Base-by-base conservation (phyloP, 1,139 yeast genomes). In the Lodderomyces theae region DNA sequence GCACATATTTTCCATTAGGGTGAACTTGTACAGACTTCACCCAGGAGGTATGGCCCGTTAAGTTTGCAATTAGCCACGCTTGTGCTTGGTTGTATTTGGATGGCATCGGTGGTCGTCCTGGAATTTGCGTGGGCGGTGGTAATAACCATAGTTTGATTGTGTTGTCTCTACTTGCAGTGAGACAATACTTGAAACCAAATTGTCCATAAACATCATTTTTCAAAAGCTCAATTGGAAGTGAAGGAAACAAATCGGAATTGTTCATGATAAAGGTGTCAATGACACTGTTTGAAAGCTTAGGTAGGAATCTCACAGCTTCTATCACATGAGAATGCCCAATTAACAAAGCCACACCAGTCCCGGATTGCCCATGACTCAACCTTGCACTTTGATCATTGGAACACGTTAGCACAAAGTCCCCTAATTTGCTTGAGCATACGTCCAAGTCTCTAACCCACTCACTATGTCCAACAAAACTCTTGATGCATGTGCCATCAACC, bases 31-130 rank as follows among this genome's bases (percentile, higher is more conserved):
- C 55, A 9, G 81, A 75, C 47, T 86, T 79, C 1, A 90, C 86
- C 97, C 97, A 90, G 13, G 95, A 86, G 42, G 81, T 80, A 60
- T 90, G 97, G 1, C 95, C 97, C 11, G 61, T 56, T 42, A 83
- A 65, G 34, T 63, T 72, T 16, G 75, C 69, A 1, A 89, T 58
- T 25, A 78, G 64, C 58, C 74, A 74, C 2, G 86, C 90, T 38
- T 81, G 79, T 1, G 90, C 79, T 49, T 75, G 49, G 64, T 65
- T 71, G 21, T 60, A 51, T 30, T 57, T 57, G 0, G 81, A 64
- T 0, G 89, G 86, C 37, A 71, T 53, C 4, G 88, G 89, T 9
- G 73, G 64, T 26, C 80, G 65, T 48, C 79, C 80, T 2, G 81
- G 74, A 18, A 73, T 62, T 2, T 67, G 64, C 11, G 37, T 35